Evolutionary conservation across 345 rosid species (phyloP).

Genomic region (Raphanus sativus): DNA sequence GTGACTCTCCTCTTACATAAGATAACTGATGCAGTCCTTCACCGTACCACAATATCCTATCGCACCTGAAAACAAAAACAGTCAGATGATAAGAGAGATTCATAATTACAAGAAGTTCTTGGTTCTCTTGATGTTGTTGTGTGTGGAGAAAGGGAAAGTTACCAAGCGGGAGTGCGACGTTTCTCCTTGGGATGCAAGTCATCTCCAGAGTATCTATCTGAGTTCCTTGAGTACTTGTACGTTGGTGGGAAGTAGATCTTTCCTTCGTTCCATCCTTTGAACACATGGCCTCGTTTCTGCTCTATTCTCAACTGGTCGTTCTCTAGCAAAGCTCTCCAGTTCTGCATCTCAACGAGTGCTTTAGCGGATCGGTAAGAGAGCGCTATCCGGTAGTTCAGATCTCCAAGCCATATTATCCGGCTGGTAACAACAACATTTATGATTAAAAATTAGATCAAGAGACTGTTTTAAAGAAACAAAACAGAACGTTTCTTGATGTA

Average conservation of each 20-base stretch:
- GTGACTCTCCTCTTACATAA: conserved; percentile 91
- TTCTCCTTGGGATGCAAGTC: conserved; percentile 93
- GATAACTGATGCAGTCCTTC: conserved; percentile 92
- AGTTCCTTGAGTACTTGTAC: conserved; percentile 93
- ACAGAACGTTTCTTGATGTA: background rate
- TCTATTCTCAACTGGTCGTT: conserved; percentile 95
- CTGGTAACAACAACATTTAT: conserved; percentile 40
- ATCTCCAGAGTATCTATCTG: conserved; percentile 93
- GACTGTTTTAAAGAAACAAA: background rate
- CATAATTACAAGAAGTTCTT: background rate
- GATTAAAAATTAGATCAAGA: background rate
- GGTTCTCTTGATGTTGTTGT: background rate
- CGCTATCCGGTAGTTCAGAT: conserved; percentile 92
- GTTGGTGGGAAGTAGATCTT: conserved; percentile 98
- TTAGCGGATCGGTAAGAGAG: conserved; percentile 96
- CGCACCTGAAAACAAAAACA: conserved; percentile 60
- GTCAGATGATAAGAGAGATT: conserved; percentile 8
- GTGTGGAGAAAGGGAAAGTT: conserved; percentile 7
- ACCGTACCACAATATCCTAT: conserved; percentile 93
- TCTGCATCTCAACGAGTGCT: conserved; percentile 99
- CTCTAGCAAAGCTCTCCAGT: conserved; percentile 92
- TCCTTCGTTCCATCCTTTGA: conserved; percentile 91
- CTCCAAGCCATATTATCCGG: conserved; percentile 98
- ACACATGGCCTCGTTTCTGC: conserved; percentile 81
- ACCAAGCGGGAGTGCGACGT: conserved; percentile 99